Percentiles rank a stretch among this genome's conserved stretches.
Conservation (phyloP, 495 filamentous ascomycete genomes). For the Neurospora africana region DNA sequence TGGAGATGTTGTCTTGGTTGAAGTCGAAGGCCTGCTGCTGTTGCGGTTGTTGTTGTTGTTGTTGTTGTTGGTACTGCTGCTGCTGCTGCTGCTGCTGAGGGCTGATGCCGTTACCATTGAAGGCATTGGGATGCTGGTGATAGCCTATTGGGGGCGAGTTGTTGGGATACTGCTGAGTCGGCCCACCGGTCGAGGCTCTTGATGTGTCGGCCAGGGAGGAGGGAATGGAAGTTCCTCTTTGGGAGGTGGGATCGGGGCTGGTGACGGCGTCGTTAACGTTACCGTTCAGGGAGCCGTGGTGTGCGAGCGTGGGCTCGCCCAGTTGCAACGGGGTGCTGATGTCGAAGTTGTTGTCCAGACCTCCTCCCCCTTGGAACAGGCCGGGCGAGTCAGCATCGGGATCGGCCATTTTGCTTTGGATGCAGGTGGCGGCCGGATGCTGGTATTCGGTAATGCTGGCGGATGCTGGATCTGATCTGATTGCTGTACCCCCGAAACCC, state of each 20-base stretch:
- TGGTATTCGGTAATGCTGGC: not conserved
- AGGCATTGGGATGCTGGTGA: constrained; percentile 17
- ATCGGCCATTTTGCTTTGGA: constrained; percentile 16
- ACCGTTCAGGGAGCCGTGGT: constrained; percentile 6
- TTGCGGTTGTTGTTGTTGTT: too few species aligned
- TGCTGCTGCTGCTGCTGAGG: constrained; percentile 21
- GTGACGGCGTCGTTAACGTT: constrained; percentile 7
- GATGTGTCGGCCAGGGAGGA: constrained; percentile 7
- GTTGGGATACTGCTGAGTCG: not conserved
- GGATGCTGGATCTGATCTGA: not conserved
- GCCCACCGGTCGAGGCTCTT: constrained; percentile 12
- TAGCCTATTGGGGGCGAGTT: constrained; percentile 11
- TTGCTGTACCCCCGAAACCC: not conserved
- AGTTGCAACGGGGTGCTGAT: constrained; percentile 7
- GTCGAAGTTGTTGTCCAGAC: constrained; percentile 11
- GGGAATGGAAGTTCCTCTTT: constrained; percentile 1
- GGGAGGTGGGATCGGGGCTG: constrained; percentile 9
- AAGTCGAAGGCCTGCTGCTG: constrained; percentile 23
- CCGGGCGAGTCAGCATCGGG: constrained; percentile 15
- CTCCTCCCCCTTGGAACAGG: constrained; percentile 15
- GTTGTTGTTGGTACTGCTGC: constrained; percentile 18
- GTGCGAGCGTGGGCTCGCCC: constrained; percentile 2
- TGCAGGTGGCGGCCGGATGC: not conserved
- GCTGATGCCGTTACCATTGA: constrained; percentile 17
- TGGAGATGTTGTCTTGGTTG: constrained; percentile 15